Base-by-base conservation (phyloP, 805 yeast genomes). In the Lipomyces orientalis region DNA sequence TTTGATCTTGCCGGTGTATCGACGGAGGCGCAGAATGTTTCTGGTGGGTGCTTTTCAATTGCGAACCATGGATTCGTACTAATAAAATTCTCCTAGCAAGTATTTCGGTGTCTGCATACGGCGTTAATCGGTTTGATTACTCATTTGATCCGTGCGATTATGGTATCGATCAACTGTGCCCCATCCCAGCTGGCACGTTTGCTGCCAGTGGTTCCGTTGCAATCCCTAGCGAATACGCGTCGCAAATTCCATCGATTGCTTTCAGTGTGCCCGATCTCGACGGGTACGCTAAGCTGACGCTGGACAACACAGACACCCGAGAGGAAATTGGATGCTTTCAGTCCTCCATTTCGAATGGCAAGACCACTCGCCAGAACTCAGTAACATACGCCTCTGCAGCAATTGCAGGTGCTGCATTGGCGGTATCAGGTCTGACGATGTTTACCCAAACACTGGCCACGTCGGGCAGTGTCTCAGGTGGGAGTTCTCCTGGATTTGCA, bases 211-310 rank as follows among this genome's bases (percentile, higher is more conserved):
- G 78, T 8, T 67, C 61, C 19, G 76, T 77, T 62, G 56, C 70
- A 8, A 75, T 77, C 29, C 79, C 79, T 8, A 58, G 64, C 9
- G 58, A 74, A 31, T 77, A 77, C 57, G 74, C 75, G 9, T 34
- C 62, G 6, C 61, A 68, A 10, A 73, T 78, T n/a, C 74, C 79
- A 4, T 37, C 71, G 8, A 66, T 76, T 52, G 80, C 79, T 10
- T 78, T 74, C 70, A 63, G 67, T 14, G 72, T 78, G 37, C 80
- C 80, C 2, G 80, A 78, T 61, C 70, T 78, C 31, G 80, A 78
- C 61, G 79, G 79, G 1, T 25, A 52, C 7, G 75, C 77, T 14
- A 64, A 59, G 16, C 73, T 77, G 54, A 43, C 71, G 4, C 68
- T 67, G 33, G 74, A 68, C 54, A 70, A 73, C 51, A 43, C 68